Evolutionary conservation across 352 stramenopile genomes (phyloP), one percentile per base, ranked within the genome.

Genomic region (Phytopythium aichiense): DNA sequence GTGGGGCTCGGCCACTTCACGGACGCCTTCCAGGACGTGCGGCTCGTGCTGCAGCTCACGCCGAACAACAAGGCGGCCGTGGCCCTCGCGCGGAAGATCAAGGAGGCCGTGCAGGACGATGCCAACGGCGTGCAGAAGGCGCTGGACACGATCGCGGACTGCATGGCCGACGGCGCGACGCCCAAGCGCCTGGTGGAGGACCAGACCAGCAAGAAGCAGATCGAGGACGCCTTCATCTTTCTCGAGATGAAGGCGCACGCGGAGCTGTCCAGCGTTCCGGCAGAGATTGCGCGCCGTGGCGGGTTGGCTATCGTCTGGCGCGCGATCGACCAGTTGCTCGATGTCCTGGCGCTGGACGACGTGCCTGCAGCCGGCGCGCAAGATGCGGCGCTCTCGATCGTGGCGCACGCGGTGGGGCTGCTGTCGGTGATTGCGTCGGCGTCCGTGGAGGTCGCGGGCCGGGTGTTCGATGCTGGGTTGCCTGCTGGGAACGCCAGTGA

Each of bases 81-180:
- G 35, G 71, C 76, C 31, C 66, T 95, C 56, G 81, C 83, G 57
- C 72, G 83, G 31, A 84, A 83, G 71, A 91, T 95, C 69, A 84
- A 90, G 48, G 84, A 94, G 43, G 61, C 69, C 1, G 80, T 91
- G 20, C 70, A 81, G n/a, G 73, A 89, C 18, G 86, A 94, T 53
- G 70, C 87, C 1, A 76, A 91, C 58, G 86, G 86, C 9, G 72
- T 92, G n/a, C 81, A 88, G 30, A 95, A 95, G 63, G 83, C 82
- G 22, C 66, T 95, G 23, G 79, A 93, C 37, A 66, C 66, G 23
- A 72, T 95, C 56, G 33, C 69, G 25, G 66, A 50, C 23, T 69
- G 74, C 11, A 54, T 77, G 0, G 60, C 70, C 11, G 58, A 60
- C 1, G 69, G 49, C 15, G 28, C 49, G 5, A 56, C 66, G 16